Percentiles rank a stretch among this genome's conserved stretches.
Evolutionary conservation across 2,329 filamentous ascomycete genomes (phyloP).

Genomic region (Tolypocladium ovalisporum): DNA sequence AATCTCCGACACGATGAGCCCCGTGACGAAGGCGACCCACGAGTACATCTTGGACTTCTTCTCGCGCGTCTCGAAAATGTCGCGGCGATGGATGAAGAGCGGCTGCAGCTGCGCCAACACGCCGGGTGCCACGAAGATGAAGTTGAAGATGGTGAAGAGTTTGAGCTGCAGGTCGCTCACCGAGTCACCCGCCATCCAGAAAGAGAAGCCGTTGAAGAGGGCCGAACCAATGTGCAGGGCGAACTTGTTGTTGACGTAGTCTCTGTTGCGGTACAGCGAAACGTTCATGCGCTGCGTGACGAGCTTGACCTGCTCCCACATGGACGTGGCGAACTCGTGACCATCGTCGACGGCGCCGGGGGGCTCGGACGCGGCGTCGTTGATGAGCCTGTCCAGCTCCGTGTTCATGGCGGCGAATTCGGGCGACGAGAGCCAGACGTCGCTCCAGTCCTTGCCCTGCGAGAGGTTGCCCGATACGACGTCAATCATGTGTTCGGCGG

Average conservation of each 20-base stretch:
- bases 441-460: slow-evolving; percentile 48
- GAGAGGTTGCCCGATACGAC: slow-evolving; percentile 39
- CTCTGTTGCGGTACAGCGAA: slow-evolving; percentile 53
- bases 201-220: slow-evolving; percentile 51
- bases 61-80: slow-evolving; percentile 48
- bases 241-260: slow-evolving; percentile 57
- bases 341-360: slow-evolving; percentile 35
- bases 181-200: slow-evolving; percentile 46
- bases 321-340: slow-evolving; percentile 61
- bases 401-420: slow-evolving; percentile 43
- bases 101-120: slow-evolving; percentile 49
- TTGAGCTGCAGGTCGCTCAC: slow-evolving; percentile 40
- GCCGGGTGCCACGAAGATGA: slow-evolving; percentile 50
- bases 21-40: slow-evolving; percentile 48
- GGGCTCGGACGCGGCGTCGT: slow-evolving; percentile 37
- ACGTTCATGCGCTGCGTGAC: slow-evolving; percentile 53
- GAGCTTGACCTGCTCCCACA: slow-evolving; percentile 51
- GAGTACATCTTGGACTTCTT: slow-evolving; percentile 51
- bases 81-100: slow-evolving; percentile 43
- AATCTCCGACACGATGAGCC: slow-evolving; percentile 35
- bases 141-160: slow-evolving; percentile 51
- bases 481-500: slow-evolving; percentile 67
- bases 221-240: slow-evolving; percentile 41
- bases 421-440: slow-evolving; percentile 57
- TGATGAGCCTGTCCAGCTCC: slow-evolving; percentile 54